Base-by-base conservation (phyloP, 176 grass and related monocot genomes). In the Musa schizocarpa region DNA sequence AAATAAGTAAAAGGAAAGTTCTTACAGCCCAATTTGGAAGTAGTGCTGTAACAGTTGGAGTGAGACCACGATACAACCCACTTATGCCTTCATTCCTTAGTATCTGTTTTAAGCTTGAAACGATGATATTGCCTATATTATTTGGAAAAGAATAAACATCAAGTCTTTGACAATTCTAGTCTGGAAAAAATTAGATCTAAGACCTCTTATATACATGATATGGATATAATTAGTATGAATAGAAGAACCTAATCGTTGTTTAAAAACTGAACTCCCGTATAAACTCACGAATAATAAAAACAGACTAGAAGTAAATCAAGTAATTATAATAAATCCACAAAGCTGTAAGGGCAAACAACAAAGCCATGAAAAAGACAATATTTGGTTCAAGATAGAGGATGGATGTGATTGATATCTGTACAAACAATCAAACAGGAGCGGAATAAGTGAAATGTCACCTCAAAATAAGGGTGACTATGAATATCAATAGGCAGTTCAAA, bases 21-120 rank as follows among this genome's bases (percentile, higher is more conserved):
- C 87, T 96, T 84, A 96, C 92, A 69, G 89, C 85, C 92, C 92
- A 96, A 61, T 76, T 96, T 63, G 89, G 89, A 83, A 92, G 78
- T 54, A 96, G 76, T 84, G 92, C 92, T 74, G 87, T 20, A 69
- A 96, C 80, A 69, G 87, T 96, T 82, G 92, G 92, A 79, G 92
- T 85, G 74, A 96, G 92, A 52, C 92, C 92, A 66, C 92, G 89
- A 68, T 96, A 96, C 76, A 96, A 75, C 56, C 92, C 92, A 77
- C 57, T 74, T 14, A 96, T 54, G 50, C 92, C 92, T 89, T 96
- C 92, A 54, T 72, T 87, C 87, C 79, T 92, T 65, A 96, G 22
- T 78, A 96, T 89, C 19, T 96, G 87, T 27, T 92, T 75, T 49
- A 96, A 79, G 83, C 92, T 86, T 75, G 85, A 80, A 80, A 92